Percentiles rank a stretch among this genome's conserved stretches.
Conservation (phyloP, 2,329 filamentous ascomycete genomes). For the Nakataea oryzae region DNA sequence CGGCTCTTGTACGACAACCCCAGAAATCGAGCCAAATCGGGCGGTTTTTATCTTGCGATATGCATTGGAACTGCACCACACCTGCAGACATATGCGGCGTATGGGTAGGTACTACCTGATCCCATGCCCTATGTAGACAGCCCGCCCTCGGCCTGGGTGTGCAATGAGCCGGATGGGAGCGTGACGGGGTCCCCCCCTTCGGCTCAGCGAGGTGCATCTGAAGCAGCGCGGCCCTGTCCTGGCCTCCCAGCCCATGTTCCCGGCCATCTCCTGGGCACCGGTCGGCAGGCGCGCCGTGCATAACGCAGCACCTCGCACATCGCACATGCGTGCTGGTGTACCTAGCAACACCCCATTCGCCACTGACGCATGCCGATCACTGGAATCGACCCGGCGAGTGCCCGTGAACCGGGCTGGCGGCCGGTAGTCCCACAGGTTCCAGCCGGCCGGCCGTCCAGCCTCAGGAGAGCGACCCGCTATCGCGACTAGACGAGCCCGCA, state of each 20-base stretch:
- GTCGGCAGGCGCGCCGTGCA: background rate
- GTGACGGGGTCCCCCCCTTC: background rate
- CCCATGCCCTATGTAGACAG: background rate
- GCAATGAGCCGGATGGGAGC: background rate
- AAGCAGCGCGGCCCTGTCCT: background rate
- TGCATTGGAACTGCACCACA: background rate
- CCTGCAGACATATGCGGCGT: background rate
- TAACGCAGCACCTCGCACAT: background rate
- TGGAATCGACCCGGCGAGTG: background rate
- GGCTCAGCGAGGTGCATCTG: background rate
- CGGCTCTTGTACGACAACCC: background rate
- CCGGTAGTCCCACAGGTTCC: background rate
- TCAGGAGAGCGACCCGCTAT: background rate
- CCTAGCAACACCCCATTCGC: background rate
- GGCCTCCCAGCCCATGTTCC: background rate
- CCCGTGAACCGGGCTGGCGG: background rate
- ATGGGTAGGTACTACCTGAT: background rate
- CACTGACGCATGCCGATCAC: background rate
- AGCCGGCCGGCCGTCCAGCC: background rate
- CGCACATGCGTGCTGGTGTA: too few species aligned
- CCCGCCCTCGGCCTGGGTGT: background rate
- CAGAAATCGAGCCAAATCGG: too few species aligned
- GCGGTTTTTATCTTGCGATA: background rate
- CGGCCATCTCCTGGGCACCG: background rate
- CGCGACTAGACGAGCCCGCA: background rate